Base-by-base conservation (phyloP, 1,284 basidiomycete genomes). In the Rhodotorula sp. region DNA sequence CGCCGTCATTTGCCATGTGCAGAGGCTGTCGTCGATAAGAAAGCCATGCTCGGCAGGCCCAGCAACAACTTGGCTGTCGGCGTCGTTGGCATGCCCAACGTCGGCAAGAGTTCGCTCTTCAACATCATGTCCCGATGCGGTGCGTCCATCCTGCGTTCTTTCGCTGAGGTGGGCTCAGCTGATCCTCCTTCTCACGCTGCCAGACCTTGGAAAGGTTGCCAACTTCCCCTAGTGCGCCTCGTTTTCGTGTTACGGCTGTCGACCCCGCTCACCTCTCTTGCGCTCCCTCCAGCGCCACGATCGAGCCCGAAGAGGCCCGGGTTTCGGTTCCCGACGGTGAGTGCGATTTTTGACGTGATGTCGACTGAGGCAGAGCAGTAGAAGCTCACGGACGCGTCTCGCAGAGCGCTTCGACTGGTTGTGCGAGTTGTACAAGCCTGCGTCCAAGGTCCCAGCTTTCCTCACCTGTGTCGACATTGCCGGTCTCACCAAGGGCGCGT, bases 401-500 rank as follows among this genome's bases (percentile, higher is more conserved):
- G 20, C 63, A 70, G 72, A 86, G 30, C 90, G 96, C 66, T 98
- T 99, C 78, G 89, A 93, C 70, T 99, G 94, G 94, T 88, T 99
- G 44, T 90, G 86, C 79, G 87, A 91, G 32, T 80, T 87, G 29
- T 99, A 98, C 86, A 97, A 98, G 82, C 95, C 96, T 27, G 86
- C 84, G 39, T 89, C 88, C 30, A 88, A 89, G 76, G 86, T 99
- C 52, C 94, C 96, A 15, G 95, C 96, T 19, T 94, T 94, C 83
- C 85, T 99, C 71, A 99, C 96, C 30, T 96, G 92, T 81, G 96
- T 99, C 81, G 96, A 99, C 83, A 99, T 99, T 79, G 96, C 96
- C 75, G 96, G 96, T 82, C 84, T 99, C 62, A 98, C 95, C 51
- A 77, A 92, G 86, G 92, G 96, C 76, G 96, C 96, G 2, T 97